These are phyloP conservation scores for Chlamydomonas urium DNA, from an alignment of 139 green algal genomes.

Conservation along the genomic window DNA sequence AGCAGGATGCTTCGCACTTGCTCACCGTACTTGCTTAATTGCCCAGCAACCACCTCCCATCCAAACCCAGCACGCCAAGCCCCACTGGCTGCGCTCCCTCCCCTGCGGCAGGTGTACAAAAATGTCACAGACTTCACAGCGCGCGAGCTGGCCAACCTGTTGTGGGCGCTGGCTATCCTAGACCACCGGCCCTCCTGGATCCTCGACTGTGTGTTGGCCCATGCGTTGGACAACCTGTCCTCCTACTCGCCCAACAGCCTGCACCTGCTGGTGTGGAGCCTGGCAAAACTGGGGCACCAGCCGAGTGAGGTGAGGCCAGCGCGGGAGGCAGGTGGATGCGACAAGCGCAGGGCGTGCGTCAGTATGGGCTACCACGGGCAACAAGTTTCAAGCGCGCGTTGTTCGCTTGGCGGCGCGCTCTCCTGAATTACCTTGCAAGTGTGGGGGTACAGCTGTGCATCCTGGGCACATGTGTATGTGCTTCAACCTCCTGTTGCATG, in stretches of 20 bases:
- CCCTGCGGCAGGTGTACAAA: conserved; percentile 7
- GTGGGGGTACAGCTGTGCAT: no score
- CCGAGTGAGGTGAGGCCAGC: no score
- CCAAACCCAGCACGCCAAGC: neutral
- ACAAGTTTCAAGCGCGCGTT: no score
- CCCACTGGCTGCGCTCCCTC: no score
- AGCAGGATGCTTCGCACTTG: neutral
- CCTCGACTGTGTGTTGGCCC: conserved; percentile 22
- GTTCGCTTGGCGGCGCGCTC: no score
- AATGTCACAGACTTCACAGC: conserved; percentile 35
- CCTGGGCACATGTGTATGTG: no score
- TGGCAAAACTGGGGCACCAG: conserved; percentile 32
- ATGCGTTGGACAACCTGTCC: conserved; percentile 27
- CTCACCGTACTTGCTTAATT: neutral
- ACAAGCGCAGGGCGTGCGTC: no score
- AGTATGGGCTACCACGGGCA: no score
- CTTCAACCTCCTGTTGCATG: no score
- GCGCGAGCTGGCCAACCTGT: conserved; percentile 43
- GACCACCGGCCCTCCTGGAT: conserved; percentile 23
- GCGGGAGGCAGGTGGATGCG: no score
- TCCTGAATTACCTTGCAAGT: no score
- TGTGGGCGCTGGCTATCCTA: conserved; percentile 45
- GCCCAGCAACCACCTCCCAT: neutral
- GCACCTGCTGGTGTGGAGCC: conserved; percentile 38
- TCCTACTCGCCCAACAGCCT: conserved; percentile 33